A percentile compares a stretch with the other conserved stretches of the same genome.
Evolutionary conservation across 2,329 filamentous ascomycete genomes (phyloP).

Genomic region (Chrysosporium keratinophilum): DNA sequence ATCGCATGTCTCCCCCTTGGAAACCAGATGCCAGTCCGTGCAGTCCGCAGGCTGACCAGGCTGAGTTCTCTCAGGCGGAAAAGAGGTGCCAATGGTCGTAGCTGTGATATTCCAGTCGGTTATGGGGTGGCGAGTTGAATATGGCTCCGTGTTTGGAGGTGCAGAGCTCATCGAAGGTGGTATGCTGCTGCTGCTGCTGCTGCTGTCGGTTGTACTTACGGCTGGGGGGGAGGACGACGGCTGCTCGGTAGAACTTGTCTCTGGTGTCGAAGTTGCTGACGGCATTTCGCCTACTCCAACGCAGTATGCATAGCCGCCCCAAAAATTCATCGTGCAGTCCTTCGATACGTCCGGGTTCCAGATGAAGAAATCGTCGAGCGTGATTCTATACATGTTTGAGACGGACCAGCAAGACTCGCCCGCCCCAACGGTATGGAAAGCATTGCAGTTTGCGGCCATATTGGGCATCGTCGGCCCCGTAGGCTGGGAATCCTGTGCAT

Average conservation of each 20-base stretch:
- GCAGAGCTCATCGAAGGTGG: background rate
- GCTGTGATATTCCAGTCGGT: constrained; percentile 11
- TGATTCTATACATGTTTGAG: constrained; percentile 1
- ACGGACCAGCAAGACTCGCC: constrained; percentile 6
- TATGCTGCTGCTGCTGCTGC: constrained; percentile 1
- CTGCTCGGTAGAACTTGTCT: background rate
- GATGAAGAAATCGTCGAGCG: constrained; percentile 5
- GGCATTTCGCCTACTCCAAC: constrained; percentile 4
- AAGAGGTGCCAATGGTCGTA: constrained; percentile 6
- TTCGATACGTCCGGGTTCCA: constrained; percentile 9
- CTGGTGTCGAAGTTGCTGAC: background rate
- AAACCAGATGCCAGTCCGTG: constrained; percentile 11
- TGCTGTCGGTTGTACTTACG: background rate
- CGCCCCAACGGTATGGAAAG: constrained; percentile 1
- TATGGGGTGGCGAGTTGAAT: constrained; percentile 10
- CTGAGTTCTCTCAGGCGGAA: constrained; percentile 12
- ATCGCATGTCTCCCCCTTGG: constrained; percentile 7
- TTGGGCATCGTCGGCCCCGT: background rate
- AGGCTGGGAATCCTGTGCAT: background rate
- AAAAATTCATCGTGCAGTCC: constrained; percentile 7
- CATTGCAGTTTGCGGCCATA: constrained; percentile 1
- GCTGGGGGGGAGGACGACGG: background rate
- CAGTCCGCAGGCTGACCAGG: constrained; percentile 11
- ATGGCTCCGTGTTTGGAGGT: constrained; percentile 3
- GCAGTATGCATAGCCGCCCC: constrained; percentile 11